Evolutionary conservation across 495 filamentous ascomycete species (phyloP), one percentile per base, ranked within the genome.

Genomic region (Talaromyces wortmannii): DNA sequence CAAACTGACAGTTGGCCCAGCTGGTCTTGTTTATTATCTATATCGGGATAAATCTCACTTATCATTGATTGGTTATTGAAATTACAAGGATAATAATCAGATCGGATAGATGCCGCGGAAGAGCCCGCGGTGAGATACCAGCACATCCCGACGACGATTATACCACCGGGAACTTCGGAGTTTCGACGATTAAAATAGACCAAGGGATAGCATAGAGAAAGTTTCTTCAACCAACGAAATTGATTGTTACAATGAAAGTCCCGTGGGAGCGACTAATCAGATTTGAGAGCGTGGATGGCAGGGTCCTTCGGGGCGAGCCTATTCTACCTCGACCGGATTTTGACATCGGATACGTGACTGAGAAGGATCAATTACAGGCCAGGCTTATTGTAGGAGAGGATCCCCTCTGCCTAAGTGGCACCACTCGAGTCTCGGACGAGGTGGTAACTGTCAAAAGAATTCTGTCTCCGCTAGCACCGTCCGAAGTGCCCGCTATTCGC

Each of bases 251-350:
- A 31, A 52, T 52, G 49, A 52, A 17, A 11, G 15, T 52, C 13
- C 31, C 65, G 45, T 81, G 78, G 78, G 59, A 71, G 57, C 70
- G 78, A 50, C 65, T 80, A 0, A 77, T 81, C 51, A 74, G 78
- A 31, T 81, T 80, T 59, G 67, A 68, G 8, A 68, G 74, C 11
- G 69, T 68, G 4, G 73, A 77, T 31, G 71, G 70, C 47, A 65
- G 70, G 12, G 65, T 71, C 7, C 68, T 74, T 11, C 67, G 66
- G 31, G 78, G 78, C 45, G 76, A 80, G 56, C 78, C 78, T 31
- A 71, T 79, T 31, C 61, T 79, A 8, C 70, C 70, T 6, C 12
- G 15, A 16, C 62, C 59, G 1, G 47, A 59, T 8, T 74, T 70
- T 30, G 75, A 75, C 47, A 54, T 76, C 4, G 75, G 75, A 32